Percentiles rank a stretch among this genome's conserved stretches.
These are phyloP conservation scores for Globisporangium heterothallicum DNA, from an alignment of 352 stramenopile species.

Conservation along the genomic window DNA sequence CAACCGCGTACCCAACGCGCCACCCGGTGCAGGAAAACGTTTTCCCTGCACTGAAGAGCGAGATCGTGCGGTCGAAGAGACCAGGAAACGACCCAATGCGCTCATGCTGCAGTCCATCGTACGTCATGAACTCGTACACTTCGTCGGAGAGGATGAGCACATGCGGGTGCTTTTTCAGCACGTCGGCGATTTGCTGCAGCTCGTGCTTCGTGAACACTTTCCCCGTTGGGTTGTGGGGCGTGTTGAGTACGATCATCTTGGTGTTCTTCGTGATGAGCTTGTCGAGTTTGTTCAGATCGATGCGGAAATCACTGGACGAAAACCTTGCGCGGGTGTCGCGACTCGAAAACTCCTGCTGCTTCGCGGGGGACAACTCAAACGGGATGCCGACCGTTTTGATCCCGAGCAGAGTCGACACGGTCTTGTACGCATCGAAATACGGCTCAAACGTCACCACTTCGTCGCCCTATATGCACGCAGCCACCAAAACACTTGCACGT, in stretches of 20 bases:
- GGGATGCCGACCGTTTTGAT: conserved; percentile 70
- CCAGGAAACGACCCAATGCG: conserved; percentile 73
- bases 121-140: conserved; percentile 98
- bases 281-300: conserved; percentile 88
- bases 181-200: conserved; percentile 87
- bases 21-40: conserved; percentile 93
- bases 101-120: conserved; percentile 64
- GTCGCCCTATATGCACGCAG: conserved; percentile 39
- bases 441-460: conserved; percentile 87
- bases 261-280: conserved; percentile 86
- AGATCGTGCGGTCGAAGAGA: conserved; percentile 87
- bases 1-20: conserved; percentile 85
- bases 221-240: conserved; percentile 98
- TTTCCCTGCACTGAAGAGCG: conserved; percentile 92
- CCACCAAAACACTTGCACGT: too few species aligned
- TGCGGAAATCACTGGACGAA: conserved; percentile 67
- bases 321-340: conserved; percentile 24
- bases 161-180: conserved; percentile 82
- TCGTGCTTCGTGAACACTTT: conserved; percentile 96
- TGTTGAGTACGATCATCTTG: conserved; percentile 97
- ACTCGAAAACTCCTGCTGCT: conserved; percentile 35
- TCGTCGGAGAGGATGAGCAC: conserved; percentile 95
- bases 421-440: conserved; percentile 90
- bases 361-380: conserved; percentile 49
- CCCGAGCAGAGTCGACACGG: conserved; percentile 75